Evolutionary conservation across 164 flowering plant species (phyloP), one percentile per base, ranked within the genome.

Genomic region (Warburgia ugandensis): DNA sequence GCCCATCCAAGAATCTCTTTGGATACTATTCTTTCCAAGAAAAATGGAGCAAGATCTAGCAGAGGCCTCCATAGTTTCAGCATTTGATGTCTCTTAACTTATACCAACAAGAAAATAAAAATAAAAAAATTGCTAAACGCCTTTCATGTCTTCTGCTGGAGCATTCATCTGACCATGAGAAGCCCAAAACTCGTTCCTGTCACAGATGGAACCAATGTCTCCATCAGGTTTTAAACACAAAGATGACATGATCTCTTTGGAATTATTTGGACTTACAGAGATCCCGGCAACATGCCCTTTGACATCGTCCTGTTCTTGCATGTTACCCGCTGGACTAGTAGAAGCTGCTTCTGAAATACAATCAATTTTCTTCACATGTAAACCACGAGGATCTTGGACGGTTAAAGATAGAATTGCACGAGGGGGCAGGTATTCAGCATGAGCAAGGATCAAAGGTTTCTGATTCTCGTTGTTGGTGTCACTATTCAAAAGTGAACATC

Each of bases 331-430:
- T 21, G 37, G 35, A 53, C 41, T 25, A 26, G 41, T 20, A 25
- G 63, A 10, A 30, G 57, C 30, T 50, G 46, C 60, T 6, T 52
- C 72, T 12, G 60, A 41, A 71, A 28, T 61, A 69, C 31, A 20
- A 17, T 29, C 53, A 48, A 31, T 32, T 19, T 28, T 52, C 39
- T 56, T 51, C 32, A 50, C 38, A 19, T 55, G 52, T 16, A 66
- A 35, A 53, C 25, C 29, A 28, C 97, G 88, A 28, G 99, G 99
- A 70, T 92, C 99, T 56, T 65, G 55, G 42, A 86, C 81, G 0
- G 47, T 59, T 37, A 81, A 69, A 50, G 88, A 73, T 35, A 80
- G 42, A 62, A 81, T 62, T 31, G 88, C 65, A 62, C 60, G 57
- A 56, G 86, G 52, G 46, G 79, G 50, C 46, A 71, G 59, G 33